These are phyloP conservation scores for Vitis labrusca DNA, from an alignment of 164 flowering plant genomes.

Conservation along the genomic window DNA sequence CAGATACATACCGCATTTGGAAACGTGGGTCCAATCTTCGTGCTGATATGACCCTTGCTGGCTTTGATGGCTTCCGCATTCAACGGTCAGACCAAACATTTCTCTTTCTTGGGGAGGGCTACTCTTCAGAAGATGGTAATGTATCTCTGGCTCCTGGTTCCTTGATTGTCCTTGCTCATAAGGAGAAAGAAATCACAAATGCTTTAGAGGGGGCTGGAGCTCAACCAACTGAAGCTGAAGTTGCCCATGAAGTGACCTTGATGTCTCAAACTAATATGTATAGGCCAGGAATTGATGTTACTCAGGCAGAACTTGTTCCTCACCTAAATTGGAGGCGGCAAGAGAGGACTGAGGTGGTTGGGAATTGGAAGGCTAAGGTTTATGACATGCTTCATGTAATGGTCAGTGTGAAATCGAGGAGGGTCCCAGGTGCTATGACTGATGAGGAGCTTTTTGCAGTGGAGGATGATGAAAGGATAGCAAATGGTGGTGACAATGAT, in stretches of 20 bases:
- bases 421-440: slow-evolving; percentile 99
- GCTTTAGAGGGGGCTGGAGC: slow-evolving; percentile 97
- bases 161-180: slow-evolving; percentile 87
- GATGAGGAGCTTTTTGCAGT: slow-evolving; percentile 96
- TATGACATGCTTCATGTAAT: slow-evolving; percentile 97
- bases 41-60: slow-evolving; percentile 99
- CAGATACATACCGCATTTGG: slow-evolving; percentile 97
- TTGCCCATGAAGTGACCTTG: slow-evolving; percentile 92
- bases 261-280: slow-evolving; percentile 99
- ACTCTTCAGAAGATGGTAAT: slow-evolving; percentile 63
- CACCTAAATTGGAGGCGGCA: slow-evolving; percentile 96
- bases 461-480: slow-evolving; percentile 71
- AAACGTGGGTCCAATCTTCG: slow-evolving; percentile 96
- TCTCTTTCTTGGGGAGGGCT: slow-evolving; percentile 91
- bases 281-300: slow-evolving; percentile 98
- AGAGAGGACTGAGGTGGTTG: slow-evolving; percentile 94
- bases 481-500: slow-evolving; percentile 63
- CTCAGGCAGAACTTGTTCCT: slow-evolving; percentile 94
- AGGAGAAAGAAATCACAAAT: slow-evolving; percentile 94
- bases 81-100: slow-evolving; percentile 97
- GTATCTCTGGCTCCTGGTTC: slow-evolving; percentile 76
- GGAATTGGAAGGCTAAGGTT: slow-evolving; percentile 91
- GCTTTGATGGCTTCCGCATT: slow-evolving; percentile 95
- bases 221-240: slow-evolving; percentile 91
- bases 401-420: slow-evolving; percentile 97